Evolutionary conservation across 257 asterid species (phyloP).

Genomic region (Plantago elongata): DNA sequence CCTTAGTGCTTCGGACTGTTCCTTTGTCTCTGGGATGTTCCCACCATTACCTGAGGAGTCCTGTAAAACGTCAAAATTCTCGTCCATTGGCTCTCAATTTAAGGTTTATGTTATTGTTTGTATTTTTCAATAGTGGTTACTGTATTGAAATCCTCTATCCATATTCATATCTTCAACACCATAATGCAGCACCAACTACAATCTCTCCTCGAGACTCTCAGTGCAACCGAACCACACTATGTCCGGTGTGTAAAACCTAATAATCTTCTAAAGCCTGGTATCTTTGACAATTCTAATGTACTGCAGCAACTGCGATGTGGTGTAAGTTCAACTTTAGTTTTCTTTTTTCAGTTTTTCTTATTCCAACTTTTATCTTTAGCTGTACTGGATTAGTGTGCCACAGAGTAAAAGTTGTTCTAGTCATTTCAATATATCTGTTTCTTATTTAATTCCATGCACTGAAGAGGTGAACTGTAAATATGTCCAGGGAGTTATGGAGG

Average conservation of each 20-base stretch:
- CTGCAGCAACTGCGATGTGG: constrained; percentile 94
- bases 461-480: constrained; percentile 14
- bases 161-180: constrained; percentile 22
- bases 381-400: not conserved
- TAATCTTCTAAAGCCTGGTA: constrained; percentile 71
- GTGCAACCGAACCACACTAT: constrained; percentile 82
- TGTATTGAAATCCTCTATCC: constrained; percentile 14
- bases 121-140: constrained; percentile 14
- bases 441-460: constrained; percentile 11
- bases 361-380: not conserved
- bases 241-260: constrained; percentile 88
- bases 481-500: constrained; percentile 90
- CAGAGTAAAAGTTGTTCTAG: not conserved
- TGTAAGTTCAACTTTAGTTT: constrained; percentile 35
- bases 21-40: constrained; percentile 71
- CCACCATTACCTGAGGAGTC: constrained; percentile 80
- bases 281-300: constrained; percentile 76
- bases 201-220: constrained; percentile 81
- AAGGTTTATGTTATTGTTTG: constrained; percentile 46
- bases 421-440: constrained; percentile 10
- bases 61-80: constrained; percentile 74
- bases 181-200: constrained; percentile 77
- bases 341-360: not conserved
- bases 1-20: constrained; percentile 67
- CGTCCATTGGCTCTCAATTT: constrained; percentile 83